Evolutionary conservation across 352 stramenopile species (phyloP).

Genomic region (Pythium coloratum): DNA sequence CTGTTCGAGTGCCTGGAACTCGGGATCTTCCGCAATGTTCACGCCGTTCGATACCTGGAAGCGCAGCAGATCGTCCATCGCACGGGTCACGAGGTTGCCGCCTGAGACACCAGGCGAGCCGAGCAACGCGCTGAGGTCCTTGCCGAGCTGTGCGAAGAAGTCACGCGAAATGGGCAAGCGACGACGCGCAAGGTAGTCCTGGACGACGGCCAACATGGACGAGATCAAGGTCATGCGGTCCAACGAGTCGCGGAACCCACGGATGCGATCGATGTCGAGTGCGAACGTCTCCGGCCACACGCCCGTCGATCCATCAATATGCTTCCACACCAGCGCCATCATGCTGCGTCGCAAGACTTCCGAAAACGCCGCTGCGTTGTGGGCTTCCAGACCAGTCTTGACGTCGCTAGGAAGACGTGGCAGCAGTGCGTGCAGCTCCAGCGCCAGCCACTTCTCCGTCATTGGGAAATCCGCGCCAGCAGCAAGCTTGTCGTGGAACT

Average conservation of each 20-base stretch:
- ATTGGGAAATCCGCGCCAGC: constrained; percentile 30
- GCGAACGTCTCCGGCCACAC: constrained; percentile 69
- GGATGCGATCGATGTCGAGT: constrained; percentile 55
- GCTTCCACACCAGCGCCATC: constrained; percentile 45
- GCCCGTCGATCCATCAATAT: constrained; percentile 47
- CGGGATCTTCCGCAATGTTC: constrained; percentile 17
- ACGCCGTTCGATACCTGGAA: constrained; percentile 21
- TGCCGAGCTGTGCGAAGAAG: constrained; percentile 34
- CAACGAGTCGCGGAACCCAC: constrained; percentile 49
- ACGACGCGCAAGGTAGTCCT: constrained; percentile 49
- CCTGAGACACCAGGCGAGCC: constrained; percentile 47
- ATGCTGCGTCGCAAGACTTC: constrained; percentile 47
- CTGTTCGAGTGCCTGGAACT: constrained; percentile 41
- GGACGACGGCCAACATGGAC: constrained; percentile 56
- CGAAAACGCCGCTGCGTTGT: constrained; percentile 43
- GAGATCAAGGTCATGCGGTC: constrained; percentile 60
- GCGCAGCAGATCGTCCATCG: constrained; percentile 29
- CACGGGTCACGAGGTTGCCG: constrained; percentile 52
- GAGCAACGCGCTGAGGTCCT: constrained; percentile 46
- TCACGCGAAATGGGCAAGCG: constrained; percentile 27
- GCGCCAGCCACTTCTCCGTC: constrained; percentile 53
- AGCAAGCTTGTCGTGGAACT: constrained; percentile 35
- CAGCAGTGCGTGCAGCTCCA: constrained; percentile 40
- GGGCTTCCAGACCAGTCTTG: constrained; percentile 24
- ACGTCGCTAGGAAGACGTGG: constrained; percentile 28